Percentiles rank a stretch among this genome's conserved stretches.
Evolutionary conservation across 805 yeast genomes (phyloP).

Genomic region (Saturnispora quitensis): DNA sequence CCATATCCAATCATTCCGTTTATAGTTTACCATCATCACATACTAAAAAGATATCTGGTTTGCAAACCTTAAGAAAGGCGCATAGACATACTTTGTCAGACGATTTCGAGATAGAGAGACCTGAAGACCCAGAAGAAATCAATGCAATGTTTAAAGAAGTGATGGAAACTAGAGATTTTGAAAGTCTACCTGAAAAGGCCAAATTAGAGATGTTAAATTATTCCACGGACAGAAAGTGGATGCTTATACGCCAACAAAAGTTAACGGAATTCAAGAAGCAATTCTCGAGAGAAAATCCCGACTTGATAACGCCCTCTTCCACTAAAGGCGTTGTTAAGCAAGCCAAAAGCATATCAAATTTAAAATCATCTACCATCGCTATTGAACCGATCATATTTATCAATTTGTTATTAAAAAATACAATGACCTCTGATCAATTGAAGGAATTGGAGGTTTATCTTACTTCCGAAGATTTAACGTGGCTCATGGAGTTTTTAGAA

Average conservation of each 20-base stretch:
- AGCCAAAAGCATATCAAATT: neutral
- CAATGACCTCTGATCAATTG: conserved; percentile 59
- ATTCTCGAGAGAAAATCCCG: conserved; percentile 14
- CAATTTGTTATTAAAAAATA: conserved; percentile 58
- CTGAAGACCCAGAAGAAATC: conserved; percentile 54
- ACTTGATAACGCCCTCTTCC: neutral
- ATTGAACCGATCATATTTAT: conserved; percentile 39
- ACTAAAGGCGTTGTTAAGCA: neutral
- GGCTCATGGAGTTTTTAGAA: conserved; percentile 78
- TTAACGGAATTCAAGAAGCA: conserved; percentile 61
- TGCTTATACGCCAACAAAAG: conserved; percentile 80
- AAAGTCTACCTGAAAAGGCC: conserved; percentile 52
- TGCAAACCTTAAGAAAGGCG: conserved; percentile 20
- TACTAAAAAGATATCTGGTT: conserved; percentile 20
- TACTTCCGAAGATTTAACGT: conserved; percentile 65
- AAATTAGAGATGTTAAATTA: conserved; percentile 68
- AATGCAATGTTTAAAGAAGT: conserved; percentile 69
- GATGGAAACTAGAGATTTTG: conserved; percentile 77
- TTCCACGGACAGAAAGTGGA: conserved; percentile 78
- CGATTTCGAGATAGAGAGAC: conserved; percentile 51
- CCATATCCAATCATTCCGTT: conserved; percentile 14
- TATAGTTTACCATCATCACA: conserved; percentile 23
- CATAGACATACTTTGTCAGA: conserved; percentile 31
- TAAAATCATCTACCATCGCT: conserved; percentile 32
- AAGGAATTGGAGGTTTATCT: conserved; percentile 85